These are phyloP conservation scores for Fusarium sp. DNA, from an alignment of 2,329 filamentous ascomycete species.

Conservation along the genomic window DNA sequence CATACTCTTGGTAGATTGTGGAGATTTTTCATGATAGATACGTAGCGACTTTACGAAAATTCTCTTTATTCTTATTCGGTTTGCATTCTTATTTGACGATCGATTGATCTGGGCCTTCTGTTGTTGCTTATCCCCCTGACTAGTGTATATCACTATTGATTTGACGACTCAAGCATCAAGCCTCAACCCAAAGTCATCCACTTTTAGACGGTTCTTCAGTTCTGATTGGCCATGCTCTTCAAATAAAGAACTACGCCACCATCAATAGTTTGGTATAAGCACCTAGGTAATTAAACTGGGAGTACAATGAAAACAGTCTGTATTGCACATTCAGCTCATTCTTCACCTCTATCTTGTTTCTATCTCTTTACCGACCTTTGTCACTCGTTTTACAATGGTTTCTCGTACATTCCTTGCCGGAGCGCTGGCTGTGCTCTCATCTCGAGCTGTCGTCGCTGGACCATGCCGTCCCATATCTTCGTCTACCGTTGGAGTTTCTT, in stretches of 20 bases:
- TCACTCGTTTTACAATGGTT: neutral
- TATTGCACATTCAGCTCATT: no score
- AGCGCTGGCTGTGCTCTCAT: neutral
- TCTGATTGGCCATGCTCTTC: neutral
- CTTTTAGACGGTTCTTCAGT: rapidly evolving
- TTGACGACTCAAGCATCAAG: no score
- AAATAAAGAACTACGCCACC: neutral
- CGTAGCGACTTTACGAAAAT: neutral
- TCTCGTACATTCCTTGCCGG: neutral
- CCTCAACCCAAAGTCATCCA: neutral
- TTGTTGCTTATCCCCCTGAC: neutral
- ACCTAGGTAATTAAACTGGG: neutral
- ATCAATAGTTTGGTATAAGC: neutral
- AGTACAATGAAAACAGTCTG: neutral
- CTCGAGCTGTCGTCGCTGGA: neutral
- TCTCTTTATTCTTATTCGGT: no score
- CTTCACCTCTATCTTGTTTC: no score
- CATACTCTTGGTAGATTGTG: conserved; percentile 9
- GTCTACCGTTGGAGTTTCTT: neutral
- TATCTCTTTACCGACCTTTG: neutral
- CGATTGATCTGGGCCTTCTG: no score
- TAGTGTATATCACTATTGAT: no score
- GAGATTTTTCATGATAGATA: neutral
- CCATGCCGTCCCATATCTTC: neutral
- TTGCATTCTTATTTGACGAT: neutral